Conservation (phyloP, 192 early-diverging fungal genomes). For the Oehlia diaphana region DNA sequence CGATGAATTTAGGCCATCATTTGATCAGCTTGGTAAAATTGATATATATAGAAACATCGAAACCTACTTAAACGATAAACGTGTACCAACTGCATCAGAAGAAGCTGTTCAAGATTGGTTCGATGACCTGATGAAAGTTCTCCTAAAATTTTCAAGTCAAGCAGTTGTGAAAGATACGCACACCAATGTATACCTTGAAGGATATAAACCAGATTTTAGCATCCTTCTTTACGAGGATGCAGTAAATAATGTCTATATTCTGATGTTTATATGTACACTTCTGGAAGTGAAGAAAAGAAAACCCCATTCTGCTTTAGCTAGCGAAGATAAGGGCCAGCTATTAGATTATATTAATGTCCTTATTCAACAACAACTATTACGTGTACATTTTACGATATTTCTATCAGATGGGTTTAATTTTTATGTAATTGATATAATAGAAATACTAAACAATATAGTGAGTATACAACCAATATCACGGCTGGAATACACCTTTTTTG, state of each 20-base stretch:
- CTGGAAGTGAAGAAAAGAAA: conserved; percentile 15
- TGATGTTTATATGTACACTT: not conserved
- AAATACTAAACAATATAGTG: not conserved
- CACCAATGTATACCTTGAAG: not conserved
- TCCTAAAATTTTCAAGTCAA: not conserved
- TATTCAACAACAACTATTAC: not conserved
- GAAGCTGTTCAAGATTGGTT: too few species aligned
- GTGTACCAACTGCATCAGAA: too few species aligned
- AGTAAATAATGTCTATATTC: not conserved
- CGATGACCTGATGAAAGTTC: not conserved
- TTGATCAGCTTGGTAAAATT: too few species aligned
- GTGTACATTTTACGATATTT: conserved; percentile 6
- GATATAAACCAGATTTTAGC: conserved; percentile 12
- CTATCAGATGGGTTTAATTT: conserved; percentile 8
- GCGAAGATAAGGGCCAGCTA: conserved; percentile 6
- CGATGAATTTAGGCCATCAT: rapidly evolving
- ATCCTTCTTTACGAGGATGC: not conserved
- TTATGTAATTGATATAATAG: conserved; percentile 28
- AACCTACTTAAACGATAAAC: too few species aligned
- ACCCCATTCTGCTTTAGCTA: not conserved
- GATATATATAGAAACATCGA: too few species aligned
- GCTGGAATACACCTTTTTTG: not conserved
- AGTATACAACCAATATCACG: not conserved
- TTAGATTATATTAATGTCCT: conserved; percentile 9
- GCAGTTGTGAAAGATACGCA: not conserved